Conservation (phyloP, 805 yeast species). For the Torulaspora gathmanii region DNA sequence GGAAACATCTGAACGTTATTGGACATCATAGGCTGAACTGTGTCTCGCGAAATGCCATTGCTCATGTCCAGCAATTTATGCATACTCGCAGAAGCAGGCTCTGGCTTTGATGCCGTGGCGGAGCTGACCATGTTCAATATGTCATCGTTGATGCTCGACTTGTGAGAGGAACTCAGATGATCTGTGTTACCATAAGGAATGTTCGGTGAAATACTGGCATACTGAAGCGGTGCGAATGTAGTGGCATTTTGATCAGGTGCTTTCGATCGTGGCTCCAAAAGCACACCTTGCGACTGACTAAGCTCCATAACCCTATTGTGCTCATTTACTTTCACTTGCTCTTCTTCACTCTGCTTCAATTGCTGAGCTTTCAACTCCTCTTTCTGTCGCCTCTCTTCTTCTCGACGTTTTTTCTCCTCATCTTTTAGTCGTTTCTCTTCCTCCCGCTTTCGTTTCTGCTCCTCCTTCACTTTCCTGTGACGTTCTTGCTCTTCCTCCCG, state of each 20-base stretch:
- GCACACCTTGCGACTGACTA: conserved; percentile 11
- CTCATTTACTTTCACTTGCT: conserved; percentile 33
- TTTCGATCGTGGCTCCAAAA: background rate
- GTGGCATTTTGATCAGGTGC: background rate
- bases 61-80: conserved; percentile 16
- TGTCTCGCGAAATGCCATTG: background rate
- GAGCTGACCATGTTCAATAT: conserved; percentile 29
- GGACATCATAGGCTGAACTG: conserved; percentile 1
- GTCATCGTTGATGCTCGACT: conserved; percentile 22
- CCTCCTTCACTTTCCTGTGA: conserved; percentile 37
- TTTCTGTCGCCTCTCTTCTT: conserved; percentile 25
- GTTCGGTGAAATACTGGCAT: conserved; percentile 22
- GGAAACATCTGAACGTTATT: conserved; percentile 3
- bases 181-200: conserved; percentile 15
- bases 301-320: conserved; percentile 12
- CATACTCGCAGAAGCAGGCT: conserved; percentile 19
- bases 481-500: conserved; percentile 40
- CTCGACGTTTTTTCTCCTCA: conserved; percentile 30
- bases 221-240: conserved; percentile 1
- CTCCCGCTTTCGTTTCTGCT: conserved; percentile 39
- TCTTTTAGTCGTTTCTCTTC: conserved; percentile 37
- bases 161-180: conserved; percentile 1
- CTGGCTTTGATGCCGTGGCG: conserved; percentile 25
- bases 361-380: conserved; percentile 38
- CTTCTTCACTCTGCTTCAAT: conserved; percentile 29